Evolutionary conservation across 441 rosid species (phyloP).

Genomic region (Pelargonium cotyledonis): DNA sequence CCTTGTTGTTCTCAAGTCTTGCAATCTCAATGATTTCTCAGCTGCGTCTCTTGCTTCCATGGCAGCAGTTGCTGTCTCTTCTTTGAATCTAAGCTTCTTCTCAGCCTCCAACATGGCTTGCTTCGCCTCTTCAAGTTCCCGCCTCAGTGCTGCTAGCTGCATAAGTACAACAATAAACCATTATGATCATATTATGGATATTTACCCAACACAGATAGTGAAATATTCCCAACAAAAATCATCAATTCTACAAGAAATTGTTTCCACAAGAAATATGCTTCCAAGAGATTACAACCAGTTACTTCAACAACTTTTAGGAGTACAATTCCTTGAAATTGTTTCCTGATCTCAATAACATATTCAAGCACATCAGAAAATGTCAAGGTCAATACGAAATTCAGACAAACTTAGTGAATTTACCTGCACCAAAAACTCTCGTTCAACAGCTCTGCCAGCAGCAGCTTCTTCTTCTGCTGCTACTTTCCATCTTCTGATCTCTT

Average conservation of each 20-base stretch:
- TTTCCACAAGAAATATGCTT: background rate
- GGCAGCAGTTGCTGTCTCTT: constrained; percentile 91
- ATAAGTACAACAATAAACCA: constrained; percentile 10
- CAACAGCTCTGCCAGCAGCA: constrained; percentile 92
- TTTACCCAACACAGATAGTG: no score
- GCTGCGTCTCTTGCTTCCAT: constrained; percentile 97
- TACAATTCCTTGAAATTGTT: background rate
- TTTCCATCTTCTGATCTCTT: constrained; percentile 95
- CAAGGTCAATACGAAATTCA: background rate
- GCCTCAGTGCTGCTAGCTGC: constrained; percentile 58
- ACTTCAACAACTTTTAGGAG: background rate
- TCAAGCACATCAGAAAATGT: background rate
- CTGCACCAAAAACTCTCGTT: constrained; percentile 67
- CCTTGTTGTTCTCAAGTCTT: constrained; percentile 71
- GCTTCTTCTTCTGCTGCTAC: constrained; percentile 97
- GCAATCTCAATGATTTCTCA: constrained; percentile 75
- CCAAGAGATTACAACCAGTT: background rate
- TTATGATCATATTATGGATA: constrained; percentile 3
- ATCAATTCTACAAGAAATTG: no score
- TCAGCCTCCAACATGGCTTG: constrained; percentile 62
- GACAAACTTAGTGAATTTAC: constrained; percentile 27
- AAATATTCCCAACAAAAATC: no score
- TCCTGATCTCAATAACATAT: background rate
- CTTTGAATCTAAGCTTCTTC: constrained; percentile 84
- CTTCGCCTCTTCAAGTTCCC: constrained; percentile 78